Base-by-base conservation (phyloP, 768 basidiomycete species). In the Lentinula sp. region DNA sequence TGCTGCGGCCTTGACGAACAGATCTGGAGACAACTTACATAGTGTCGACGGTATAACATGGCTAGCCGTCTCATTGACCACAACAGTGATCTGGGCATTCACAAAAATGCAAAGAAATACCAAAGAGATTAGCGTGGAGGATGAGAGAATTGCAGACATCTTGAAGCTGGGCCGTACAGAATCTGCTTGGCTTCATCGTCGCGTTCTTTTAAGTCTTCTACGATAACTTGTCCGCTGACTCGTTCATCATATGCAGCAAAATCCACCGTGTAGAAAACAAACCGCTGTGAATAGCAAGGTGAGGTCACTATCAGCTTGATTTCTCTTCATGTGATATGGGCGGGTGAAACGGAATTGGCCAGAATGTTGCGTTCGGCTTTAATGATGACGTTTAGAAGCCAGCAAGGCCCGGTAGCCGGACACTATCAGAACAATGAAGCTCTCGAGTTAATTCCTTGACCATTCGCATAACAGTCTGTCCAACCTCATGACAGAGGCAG, bases 41-140 rank as follows among this genome's bases (percentile, higher is more conserved):
- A 85, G 67, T 4, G 81, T 78, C 1, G 76, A 75, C 5, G 84
- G 83, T 40, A 84, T 80, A 1, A 74, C 58, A 69, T 84, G 84
- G 61, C 80, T 81, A 0, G 81, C 79, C 0, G 76, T 77, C 21
- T 73, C 75, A 65, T 72, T 74, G 34, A 84, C 74, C 9, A 66
- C 74, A 4, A 84, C 74, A 21, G 76, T 77, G 16, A 68, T 70
- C 2, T 60, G 59, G 5, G 59, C 49, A 16, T 51, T 42, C 28
- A 52, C 59, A 10, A 28, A n/a, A 18, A 59, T 31, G 11, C 32
- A 46, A 16, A 59, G 48, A 21, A 59, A 18, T n/a, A 23, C 35
- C 15, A 57, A 28, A 5, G 48, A 35, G 11, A 28, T 59, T 10
- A 28, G 28, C 28, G 28, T 28, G 28, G 28, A 28, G 28, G 28